Percentiles rank a stretch among this genome's conserved stretches.
These are phyloP conservation scores for Vaccinium darrowii DNA, from an alignment of 148 eudicot genomes.

Conservation along the genomic window DNA sequence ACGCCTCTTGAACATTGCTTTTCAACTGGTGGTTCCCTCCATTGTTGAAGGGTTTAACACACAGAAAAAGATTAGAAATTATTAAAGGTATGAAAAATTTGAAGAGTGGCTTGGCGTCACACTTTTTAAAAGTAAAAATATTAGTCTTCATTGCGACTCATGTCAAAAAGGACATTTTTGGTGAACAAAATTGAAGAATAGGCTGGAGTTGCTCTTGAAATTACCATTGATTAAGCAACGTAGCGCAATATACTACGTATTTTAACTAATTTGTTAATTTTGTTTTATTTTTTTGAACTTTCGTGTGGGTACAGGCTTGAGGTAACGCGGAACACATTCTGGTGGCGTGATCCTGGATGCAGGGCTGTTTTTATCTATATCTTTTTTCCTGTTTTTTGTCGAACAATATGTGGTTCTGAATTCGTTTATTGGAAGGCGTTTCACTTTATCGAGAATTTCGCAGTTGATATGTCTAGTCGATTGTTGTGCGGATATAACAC, in stretches of 20 bases:
- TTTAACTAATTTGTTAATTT: neutral
- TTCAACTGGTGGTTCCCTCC: neutral
- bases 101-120: neutral
- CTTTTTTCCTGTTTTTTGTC: neutral
- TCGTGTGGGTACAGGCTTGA: constrained; percentile 23
- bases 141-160: neutral
- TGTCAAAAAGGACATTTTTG: neutral
- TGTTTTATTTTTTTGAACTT: neutral
- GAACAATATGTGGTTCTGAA: constrained; percentile 1
- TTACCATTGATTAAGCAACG: neutral
- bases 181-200: neutral
- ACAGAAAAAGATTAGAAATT: neutral
- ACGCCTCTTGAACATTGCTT: neutral
- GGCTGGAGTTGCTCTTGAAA: neutral
- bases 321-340: neutral
- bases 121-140: neutral
- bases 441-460: constrained; percentile 15
- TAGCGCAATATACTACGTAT: neutral
- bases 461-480: constrained; percentile 16
- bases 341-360: constrained; percentile 19
- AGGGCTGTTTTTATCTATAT: constrained; percentile 18
- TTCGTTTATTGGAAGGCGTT: constrained; percentile 7
- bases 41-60: neutral
- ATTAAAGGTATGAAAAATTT: neutral
- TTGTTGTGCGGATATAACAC: neutral